Evolutionary conservation across 2,329 filamentous ascomycete species (phyloP).

Genomic region (Didymella keratinophila): DNA sequence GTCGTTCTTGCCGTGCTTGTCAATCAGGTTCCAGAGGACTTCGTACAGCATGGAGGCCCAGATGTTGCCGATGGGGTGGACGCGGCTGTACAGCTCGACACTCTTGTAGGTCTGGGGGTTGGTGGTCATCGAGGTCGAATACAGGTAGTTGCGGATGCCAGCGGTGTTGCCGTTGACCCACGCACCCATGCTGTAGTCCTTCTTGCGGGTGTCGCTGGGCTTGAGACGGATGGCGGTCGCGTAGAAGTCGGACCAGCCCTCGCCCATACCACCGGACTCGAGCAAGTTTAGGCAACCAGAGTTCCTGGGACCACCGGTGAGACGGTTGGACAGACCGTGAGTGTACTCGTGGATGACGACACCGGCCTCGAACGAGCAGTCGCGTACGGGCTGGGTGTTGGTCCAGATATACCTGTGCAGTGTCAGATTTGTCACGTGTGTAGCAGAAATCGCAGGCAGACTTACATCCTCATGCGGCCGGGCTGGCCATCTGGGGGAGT

Average conservation of each 20-base stretch:
- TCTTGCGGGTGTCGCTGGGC: slow-evolving; percentile 55
- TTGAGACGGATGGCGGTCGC: slow-evolving; percentile 61
- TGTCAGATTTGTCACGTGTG: neutral
- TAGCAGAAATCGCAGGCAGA: neutral
- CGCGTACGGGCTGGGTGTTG: slow-evolving; percentile 57
- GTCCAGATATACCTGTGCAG: slow-evolving; percentile 65
- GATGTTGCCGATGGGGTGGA: slow-evolving; percentile 61
- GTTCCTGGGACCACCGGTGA: slow-evolving; percentile 67
- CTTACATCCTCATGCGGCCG: slow-evolving; percentile 58
- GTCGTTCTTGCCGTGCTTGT: slow-evolving; percentile 62
- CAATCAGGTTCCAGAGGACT: slow-evolving; percentile 65
- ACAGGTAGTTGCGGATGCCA: slow-evolving; percentile 61
- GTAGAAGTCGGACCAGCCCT: slow-evolving; percentile 67
- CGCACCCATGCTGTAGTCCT: slow-evolving; percentile 59
- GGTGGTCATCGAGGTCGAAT: slow-evolving; percentile 59
- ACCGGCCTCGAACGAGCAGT: slow-evolving; percentile 66
- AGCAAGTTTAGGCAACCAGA: slow-evolving; percentile 56
- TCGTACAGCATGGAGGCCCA: slow-evolving; percentile 65
- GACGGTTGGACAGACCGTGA: slow-evolving; percentile 61
- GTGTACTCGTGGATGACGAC: slow-evolving; percentile 64
- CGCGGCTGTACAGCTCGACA: slow-evolving; percentile 50
- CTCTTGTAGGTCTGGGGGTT: slow-evolving; percentile 62
- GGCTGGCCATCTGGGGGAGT: slow-evolving; percentile 53
- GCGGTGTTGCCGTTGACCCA: slow-evolving; percentile 57
- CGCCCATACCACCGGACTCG: slow-evolving; percentile 66